Evolutionary conservation across 2,329 filamentous ascomycete species (phyloP).

Genomic region (Lasiodiplodia gonubiensis): DNA sequence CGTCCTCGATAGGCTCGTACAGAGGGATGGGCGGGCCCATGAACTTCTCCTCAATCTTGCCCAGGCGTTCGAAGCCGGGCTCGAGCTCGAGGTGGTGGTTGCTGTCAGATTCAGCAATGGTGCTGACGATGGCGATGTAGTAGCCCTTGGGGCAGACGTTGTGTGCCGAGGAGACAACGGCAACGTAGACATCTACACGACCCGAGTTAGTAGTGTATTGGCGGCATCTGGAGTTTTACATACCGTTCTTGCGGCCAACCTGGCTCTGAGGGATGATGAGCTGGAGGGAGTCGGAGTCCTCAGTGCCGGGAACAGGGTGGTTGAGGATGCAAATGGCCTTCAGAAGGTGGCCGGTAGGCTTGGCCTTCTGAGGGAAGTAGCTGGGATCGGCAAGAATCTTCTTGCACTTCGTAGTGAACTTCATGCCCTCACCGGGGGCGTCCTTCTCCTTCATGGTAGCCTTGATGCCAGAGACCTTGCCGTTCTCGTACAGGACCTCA

Average conservation of each 20-base stretch:
- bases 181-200: slow-evolving; percentile 86
- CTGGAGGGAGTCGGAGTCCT: slow-evolving; percentile 86
- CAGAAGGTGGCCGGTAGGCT: slow-evolving; percentile 85
- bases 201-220: slow-evolving; percentile 29
- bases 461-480: slow-evolving; percentile 93
- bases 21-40: slow-evolving; percentile 92
- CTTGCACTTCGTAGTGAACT: slow-evolving; percentile 94
- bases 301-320: slow-evolving; percentile 89
- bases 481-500: slow-evolving; percentile 82
- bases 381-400: slow-evolving; percentile 96
- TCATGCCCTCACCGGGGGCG: slow-evolving; percentile 75
- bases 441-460: slow-evolving; percentile 92
- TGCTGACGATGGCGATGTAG: slow-evolving; percentile 98
- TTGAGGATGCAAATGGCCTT: slow-evolving; percentile 98
- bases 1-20: slow-evolving; percentile 86
- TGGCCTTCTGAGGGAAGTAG: slow-evolving; percentile 91
- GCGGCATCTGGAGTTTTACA: slow-evolving; percentile 36
- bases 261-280: slow-evolving; percentile 98
- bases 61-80: slow-evolving; percentile 88
- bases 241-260: slow-evolving; percentile 94
- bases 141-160: slow-evolving; percentile 99
- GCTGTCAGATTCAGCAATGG: slow-evolving; percentile 86
- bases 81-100: slow-evolving; percentile 97
- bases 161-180: slow-evolving; percentile 92
- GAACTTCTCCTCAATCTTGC: slow-evolving; percentile 95